Base-by-base conservation (phyloP, 805 yeast genomes). In the Yarrowia sp. region DNA sequence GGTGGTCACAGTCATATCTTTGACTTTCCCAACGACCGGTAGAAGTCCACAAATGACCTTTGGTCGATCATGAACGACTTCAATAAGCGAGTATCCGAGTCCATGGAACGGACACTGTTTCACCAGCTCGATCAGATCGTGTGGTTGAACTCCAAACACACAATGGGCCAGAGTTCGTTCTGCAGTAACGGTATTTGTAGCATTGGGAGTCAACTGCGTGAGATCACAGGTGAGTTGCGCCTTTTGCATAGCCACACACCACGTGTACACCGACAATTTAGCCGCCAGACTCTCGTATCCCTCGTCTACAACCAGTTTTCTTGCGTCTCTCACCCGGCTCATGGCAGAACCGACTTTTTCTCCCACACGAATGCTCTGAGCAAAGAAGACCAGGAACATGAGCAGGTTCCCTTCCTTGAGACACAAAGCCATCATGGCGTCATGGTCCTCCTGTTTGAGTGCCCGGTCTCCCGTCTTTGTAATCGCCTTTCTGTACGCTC, bases 371-470 rank as follows among this genome's bases (percentile, higher is more conserved):
- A 59, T 16, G 2, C 41, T 35, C 35, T 59, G 65, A 3, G 52
- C 65, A 35, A 59, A 59, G 15, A 59, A 59, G 19, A 45, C 42
- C 16, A 59, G 65, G 45, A 59, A 59, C 65, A 59, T 43, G 35
- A 43, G 42, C 10, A n/a, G 42, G 35, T 59, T 59, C 8, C 45
- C 5, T 4, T 59, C 52, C 41, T 19, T 43, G 38, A 59, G n/a
- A 32, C 65, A 16, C n/a, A 45, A 2, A 12, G 45, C 52, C 65
- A 59, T 59, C 65, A 59, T 59, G 16, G 42, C 12, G 32, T 15
- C 5, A 12, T 59, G 65, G 52, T 59, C 65, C 45, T 45, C 45
- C 52, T 43, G 65, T 5, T 32, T 35, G 16, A 10, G 32, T 1
- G 5, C 8, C 16, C 3, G 7, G 32, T 5, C 9, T 56, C 49